Conservation (phyloP, 2,329 filamentous ascomycete species). For the Aspergillus transmontanensis region DNA sequence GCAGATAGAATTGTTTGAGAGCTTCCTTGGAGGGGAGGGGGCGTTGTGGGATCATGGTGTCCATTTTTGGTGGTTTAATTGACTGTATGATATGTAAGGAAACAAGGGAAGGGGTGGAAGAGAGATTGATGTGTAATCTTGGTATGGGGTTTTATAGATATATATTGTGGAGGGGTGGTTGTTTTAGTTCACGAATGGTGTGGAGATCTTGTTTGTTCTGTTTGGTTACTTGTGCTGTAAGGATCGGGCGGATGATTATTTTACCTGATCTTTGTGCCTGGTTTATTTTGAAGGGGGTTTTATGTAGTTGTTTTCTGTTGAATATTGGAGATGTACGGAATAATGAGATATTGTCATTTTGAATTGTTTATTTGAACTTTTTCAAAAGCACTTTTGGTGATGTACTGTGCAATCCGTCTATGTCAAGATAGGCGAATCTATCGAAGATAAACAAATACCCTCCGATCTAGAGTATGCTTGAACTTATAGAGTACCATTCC, state of each 20-base stretch:
- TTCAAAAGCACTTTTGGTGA: neutral
- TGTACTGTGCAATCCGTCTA: neutral
- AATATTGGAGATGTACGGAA: neutral
- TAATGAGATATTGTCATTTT: neutral
- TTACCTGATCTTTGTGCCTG: neutral
- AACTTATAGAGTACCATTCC: constrained; percentile 4
- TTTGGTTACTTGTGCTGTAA: neutral
- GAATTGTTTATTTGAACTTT: neutral
- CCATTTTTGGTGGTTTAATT: neutral
- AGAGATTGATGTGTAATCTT: neutral
- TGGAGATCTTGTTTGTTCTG: neutral
- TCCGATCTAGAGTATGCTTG: neutral
- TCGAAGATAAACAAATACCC: neutral
- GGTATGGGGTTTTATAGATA: no score
- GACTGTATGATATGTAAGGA: neutral
- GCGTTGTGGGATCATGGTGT: neutral
- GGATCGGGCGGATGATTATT: neutral
- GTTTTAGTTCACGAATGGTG: no score
- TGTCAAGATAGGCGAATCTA: neutral
- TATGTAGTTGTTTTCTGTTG: neutral
- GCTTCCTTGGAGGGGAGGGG: constrained; percentile 16
- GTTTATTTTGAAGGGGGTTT: neutral
- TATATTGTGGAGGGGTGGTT: no score
- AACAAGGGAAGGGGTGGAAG: neutral
- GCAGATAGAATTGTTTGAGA: constrained; percentile 51